Conservation (phyloP, 306 rosid species). For the Trifolium repens region DNA sequence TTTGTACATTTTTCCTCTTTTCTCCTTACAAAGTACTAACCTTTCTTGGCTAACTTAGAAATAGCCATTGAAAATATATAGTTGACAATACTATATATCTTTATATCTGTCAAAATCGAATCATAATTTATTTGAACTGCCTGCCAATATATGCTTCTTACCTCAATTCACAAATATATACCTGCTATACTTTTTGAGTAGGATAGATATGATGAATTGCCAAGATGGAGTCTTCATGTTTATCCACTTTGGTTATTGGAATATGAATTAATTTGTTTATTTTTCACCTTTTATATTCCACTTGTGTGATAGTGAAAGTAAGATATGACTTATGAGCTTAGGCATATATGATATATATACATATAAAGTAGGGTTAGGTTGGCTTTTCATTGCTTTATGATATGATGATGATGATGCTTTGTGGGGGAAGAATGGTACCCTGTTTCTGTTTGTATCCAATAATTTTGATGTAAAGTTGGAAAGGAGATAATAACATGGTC, state of each 20-base stretch:
- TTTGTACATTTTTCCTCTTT: conserved; percentile 43
- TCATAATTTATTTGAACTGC: conserved; percentile 54
- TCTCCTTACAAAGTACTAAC: conserved; percentile 47
- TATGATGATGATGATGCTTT: conserved; percentile 40
- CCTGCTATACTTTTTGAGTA: conserved; percentile 35
- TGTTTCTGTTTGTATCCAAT: conserved; percentile 45
- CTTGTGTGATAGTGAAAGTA: conserved; percentile 44
- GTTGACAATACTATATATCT: conserved; percentile 51
- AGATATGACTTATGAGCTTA: conserved; percentile 38
- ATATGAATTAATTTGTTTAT: conserved; percentile 36
- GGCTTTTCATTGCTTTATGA: conserved; percentile 50
- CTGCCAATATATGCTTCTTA: conserved; percentile 60
- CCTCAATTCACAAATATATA: conserved; percentile 43
- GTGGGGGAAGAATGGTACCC: conserved; percentile 53
- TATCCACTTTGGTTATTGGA: conserved; percentile 52
- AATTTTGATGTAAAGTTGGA: conserved; percentile 50
- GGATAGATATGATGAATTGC: conserved; percentile 43
- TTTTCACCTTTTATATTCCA: conserved; percentile 42
- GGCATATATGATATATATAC: conserved; percentile 34
- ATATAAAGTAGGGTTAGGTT: conserved; percentile 44
- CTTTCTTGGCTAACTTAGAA: conserved; percentile 53
- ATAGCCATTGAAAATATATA: conserved; percentile 51
- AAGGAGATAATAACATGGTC: conserved; percentile 30
- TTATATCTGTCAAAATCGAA: conserved; percentile 59
- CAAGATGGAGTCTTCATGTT: conserved; percentile 52